Evolutionary conservation across 2,329 filamentous ascomycete genomes (phyloP).

Genomic region (Curvularia lunata): DNA sequence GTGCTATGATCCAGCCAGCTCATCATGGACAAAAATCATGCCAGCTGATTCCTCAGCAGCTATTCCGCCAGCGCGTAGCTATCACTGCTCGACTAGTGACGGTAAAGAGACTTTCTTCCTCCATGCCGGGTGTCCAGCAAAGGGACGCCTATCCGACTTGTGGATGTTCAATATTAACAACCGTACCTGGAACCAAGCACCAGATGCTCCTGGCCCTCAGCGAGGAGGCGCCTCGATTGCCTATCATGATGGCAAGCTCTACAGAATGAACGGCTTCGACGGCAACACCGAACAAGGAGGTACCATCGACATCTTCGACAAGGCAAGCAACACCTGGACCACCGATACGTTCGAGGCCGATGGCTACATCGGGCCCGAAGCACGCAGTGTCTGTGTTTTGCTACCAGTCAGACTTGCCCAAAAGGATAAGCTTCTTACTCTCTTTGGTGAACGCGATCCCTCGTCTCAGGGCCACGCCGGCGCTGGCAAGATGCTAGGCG

Average conservation of each 20-base stretch:
- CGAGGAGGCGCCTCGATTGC: slow-evolving; percentile 73
- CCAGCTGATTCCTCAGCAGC: slow-evolving; percentile 58
- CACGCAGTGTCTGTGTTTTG: slow-evolving; percentile 59
- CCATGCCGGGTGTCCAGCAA: slow-evolving; percentile 75
- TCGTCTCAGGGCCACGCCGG: slow-evolving; percentile 61
- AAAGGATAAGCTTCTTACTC: slow-evolving; percentile 53
- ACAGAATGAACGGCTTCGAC: slow-evolving; percentile 82
- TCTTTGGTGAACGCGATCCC: slow-evolving; percentile 63
- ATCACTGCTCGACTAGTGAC: slow-evolving; percentile 70
- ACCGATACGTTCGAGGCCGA: slow-evolving; percentile 50
- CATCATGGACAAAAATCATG: slow-evolving; percentile 69
- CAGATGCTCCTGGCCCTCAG: slow-evolving; percentile 69
- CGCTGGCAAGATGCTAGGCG: slow-evolving; percentile 62
- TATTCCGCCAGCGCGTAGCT: slow-evolving; percentile 71
- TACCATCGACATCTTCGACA: slow-evolving; percentile 67
- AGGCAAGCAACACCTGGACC: slow-evolving; percentile 51
- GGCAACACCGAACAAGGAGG: slow-evolving; percentile 73
- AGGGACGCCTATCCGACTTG: slow-evolving; percentile 69
- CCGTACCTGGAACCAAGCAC: slow-evolving; percentile 70
- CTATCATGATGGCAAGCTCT: slow-evolving; percentile 68
- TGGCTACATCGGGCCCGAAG: slow-evolving; percentile 54
- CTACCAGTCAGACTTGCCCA: slow-evolving; percentile 50
- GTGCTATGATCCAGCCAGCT: slow-evolving; percentile 71
- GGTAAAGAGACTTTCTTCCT: slow-evolving; percentile 74
- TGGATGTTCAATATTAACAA: slow-evolving; percentile 77